phyloP scores from a whole-genome alignment of 495 filamentous ascomycete genomes.

The Aspergillus campestris region DNA sequence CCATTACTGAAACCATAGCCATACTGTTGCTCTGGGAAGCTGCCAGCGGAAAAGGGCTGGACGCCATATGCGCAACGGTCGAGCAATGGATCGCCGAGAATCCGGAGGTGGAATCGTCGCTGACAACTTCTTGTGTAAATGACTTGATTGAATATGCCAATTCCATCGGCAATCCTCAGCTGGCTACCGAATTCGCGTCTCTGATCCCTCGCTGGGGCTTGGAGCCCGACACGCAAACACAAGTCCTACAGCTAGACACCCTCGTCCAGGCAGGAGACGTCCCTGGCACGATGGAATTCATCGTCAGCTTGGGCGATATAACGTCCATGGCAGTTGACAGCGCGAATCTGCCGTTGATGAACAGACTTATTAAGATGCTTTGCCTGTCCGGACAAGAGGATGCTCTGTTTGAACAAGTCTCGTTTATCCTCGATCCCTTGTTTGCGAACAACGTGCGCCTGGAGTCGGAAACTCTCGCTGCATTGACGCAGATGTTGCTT shows the following conservation, averaged over 20 bases:
- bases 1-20: slow-evolving; percentile 51
- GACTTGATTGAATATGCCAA: slow-evolving; percentile 65
- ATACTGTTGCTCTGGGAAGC: slow-evolving; percentile 69
- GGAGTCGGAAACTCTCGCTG: slow-evolving; percentile 61
- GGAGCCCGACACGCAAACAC: slow-evolving; percentile 53
- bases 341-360: slow-evolving; percentile 52
- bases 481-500: slow-evolving; percentile 63
- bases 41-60: slow-evolving; percentile 57
- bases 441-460: slow-evolving; percentile 60
- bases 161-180: slow-evolving; percentile 55
- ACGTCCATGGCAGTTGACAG: slow-evolving; percentile 39
- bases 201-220: slow-evolving; percentile 57
- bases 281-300: slow-evolving; percentile 52
- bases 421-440: slow-evolving; percentile 65
- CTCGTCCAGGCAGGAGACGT: slow-evolving; percentile 61
- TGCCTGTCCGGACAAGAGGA: slow-evolving; percentile 44
- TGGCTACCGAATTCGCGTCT: slow-evolving; percentile 62
- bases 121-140: slow-evolving; percentile 69
- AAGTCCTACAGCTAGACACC: slow-evolving; percentile 67
- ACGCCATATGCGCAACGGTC: slow-evolving; percentile 57
- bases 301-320: slow-evolving; percentile 49
- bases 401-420: slow-evolving; percentile 55
- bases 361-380: slow-evolving; percentile 68
- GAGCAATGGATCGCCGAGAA: slow-evolving; percentile 43
- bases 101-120: slow-evolving; percentile 26